Conservation (phyloP, 345 rosid species). For the Hibiscus trionum region DNA sequence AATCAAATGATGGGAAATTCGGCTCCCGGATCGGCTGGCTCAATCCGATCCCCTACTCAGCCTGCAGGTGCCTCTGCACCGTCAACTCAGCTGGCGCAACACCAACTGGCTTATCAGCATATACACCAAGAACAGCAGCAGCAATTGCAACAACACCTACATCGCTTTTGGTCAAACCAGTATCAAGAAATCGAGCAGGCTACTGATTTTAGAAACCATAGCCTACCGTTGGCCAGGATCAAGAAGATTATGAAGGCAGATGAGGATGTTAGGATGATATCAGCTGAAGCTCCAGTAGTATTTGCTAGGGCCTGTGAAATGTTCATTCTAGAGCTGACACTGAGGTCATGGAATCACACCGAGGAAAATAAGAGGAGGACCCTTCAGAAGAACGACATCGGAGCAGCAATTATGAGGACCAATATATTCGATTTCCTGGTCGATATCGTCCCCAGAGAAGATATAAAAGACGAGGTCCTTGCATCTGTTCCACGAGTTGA, state of each 20-base stretch:
- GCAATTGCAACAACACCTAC: constrained; percentile 82
- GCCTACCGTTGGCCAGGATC: constrained; percentile 88
- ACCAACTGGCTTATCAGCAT: constrained; percentile 76
- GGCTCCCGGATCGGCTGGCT: constrained; percentile 30
- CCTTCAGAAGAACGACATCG: constrained; percentile 90
- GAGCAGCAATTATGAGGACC: constrained; percentile 85
- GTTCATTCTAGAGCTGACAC: constrained; percentile 85
- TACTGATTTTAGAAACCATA: constrained; percentile 84
- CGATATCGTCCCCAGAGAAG: constrained; percentile 91
- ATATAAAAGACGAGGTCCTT: constrained; percentile 70
- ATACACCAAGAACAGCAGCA: constrained; percentile 92
- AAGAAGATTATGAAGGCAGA: constrained; percentile 99
- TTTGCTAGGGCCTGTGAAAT: constrained; percentile 98
- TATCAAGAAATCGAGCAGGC: constrained; percentile 72
- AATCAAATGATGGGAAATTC: constrained; percentile 45
- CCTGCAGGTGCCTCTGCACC: neutral
- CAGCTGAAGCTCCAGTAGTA: constrained; percentile 92
- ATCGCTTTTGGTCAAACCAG: constrained; percentile 73
- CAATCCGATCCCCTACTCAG: constrained; percentile 26
- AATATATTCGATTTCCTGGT: constrained; percentile 90
- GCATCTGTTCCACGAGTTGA: constrained; percentile 45
- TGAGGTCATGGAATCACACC: constrained; percentile 93
- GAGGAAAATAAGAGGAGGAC: constrained; percentile 96
- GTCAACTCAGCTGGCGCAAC: constrained; percentile 45
- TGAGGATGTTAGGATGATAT: constrained; percentile 96